phyloP scores from a whole-genome alignment of 2,329 filamentous ascomycete genomes.

The Colletotrichum simmondsii region DNA sequence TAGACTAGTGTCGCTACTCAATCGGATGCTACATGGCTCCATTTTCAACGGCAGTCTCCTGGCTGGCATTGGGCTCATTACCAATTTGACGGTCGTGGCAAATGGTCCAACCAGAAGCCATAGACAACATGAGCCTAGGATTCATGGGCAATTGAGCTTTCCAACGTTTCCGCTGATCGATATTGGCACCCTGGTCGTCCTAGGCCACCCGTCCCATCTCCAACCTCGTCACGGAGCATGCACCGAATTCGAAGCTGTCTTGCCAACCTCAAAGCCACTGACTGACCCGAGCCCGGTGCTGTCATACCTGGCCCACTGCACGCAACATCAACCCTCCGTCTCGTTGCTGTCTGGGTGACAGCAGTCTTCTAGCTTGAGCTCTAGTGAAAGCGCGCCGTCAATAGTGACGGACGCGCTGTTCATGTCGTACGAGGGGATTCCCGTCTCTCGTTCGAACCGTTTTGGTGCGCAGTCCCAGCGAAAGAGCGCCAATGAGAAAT shows the following conservation, averaged over 20 bases:
- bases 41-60: background rate
- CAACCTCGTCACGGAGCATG: slow-evolving; percentile 1
- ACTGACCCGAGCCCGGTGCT: background rate
- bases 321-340: background rate
- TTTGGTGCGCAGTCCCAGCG: background rate
- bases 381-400: background rate
- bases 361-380: background rate
- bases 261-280: background rate
- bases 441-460: background rate
- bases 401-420: slow-evolving; percentile 1
- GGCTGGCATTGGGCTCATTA: background rate
- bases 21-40: background rate
- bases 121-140: background rate
- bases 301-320: background rate
- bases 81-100: background rate
- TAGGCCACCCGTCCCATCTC: background rate
- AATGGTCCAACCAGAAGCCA: background rate
- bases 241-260: background rate
- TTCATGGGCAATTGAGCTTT: background rate
- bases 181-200: background rate
- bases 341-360: background rate
- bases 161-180: background rate
- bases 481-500: background rate
- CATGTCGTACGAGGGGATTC: background rate
- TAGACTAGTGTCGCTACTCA: background rate